phyloP scores from a whole-genome alignment of 345 rosid genomes.

The Diplotaxis tenuifolia region DNA sequence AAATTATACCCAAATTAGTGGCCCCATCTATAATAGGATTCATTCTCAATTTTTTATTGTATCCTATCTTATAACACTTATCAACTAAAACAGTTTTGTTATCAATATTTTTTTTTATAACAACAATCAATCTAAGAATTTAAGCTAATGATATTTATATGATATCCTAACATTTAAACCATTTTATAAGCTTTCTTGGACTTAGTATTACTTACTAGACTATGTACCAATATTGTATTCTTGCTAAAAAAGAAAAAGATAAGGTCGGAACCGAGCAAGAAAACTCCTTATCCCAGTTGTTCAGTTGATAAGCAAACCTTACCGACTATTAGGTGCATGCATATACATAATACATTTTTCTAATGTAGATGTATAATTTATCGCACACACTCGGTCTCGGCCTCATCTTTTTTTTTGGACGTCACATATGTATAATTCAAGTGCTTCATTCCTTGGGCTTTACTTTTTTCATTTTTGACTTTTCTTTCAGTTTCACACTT shows the following conservation, averaged over 20 bases:
- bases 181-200: not conserved
- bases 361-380: not conserved
- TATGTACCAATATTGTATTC: not conserved
- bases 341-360: not conserved
- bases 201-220: not conserved
- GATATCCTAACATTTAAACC: not conserved
- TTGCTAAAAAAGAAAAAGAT: not conserved
- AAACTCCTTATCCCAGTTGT: not conserved
- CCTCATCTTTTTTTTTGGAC: not conserved
- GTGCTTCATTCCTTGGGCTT: not conserved
- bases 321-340: constrained; percentile 29
- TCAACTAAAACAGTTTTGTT: no score
- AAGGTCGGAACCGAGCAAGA: not conserved
- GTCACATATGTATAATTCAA: constrained; percentile 12
- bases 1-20: no score
- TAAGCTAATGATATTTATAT: no score
- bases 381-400: not conserved
- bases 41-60: no score
- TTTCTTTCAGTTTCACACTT: not conserved
- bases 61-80: no score
- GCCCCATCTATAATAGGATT: no score
- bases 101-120: no score
- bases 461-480: not conserved
- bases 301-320: not conserved
- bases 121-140: no score